These are phyloP conservation scores for Pichia cabralensis DNA, from an alignment of 805 yeast species.

Conservation along the genomic window DNA sequence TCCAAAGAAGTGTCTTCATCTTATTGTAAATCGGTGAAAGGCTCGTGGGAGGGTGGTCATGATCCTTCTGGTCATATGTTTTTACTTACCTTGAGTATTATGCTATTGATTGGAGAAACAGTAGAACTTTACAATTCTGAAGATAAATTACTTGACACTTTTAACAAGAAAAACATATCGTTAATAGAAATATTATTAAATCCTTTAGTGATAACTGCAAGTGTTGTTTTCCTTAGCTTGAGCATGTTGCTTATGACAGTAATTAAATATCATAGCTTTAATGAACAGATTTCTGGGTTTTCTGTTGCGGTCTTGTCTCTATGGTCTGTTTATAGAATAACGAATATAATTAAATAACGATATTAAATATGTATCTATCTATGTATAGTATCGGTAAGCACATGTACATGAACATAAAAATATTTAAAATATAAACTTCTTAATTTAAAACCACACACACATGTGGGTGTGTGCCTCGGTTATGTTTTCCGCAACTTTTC, in stretches of 20 bases:
- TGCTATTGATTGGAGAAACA: slow-evolving; percentile 37
- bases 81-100: slow-evolving; percentile 54
- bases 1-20: slow-evolving; percentile 26
- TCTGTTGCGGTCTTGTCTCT: slow-evolving; percentile 40
- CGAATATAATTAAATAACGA: too few relatives aligned
- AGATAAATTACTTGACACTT: slow-evolving; percentile 2
- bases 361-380: not conserved
- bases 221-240: slow-evolving; percentile 49
- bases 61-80: slow-evolving; percentile 96
- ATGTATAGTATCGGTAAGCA: not conserved
- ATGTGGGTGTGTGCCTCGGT: too few relatives aligned
- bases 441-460: too few relatives aligned
- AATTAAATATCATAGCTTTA: slow-evolving; percentile 71
- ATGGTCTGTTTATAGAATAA: slow-evolving; percentile 1
- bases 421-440: too few relatives aligned
- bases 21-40: slow-evolving; percentile 47
- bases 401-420: not conserved
- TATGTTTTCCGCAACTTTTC: too few relatives aligned
- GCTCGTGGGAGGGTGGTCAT: slow-evolving; percentile 78
- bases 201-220: slow-evolving; percentile 22
- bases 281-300: slow-evolving; percentile 68
- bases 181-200: slow-evolving; percentile 9
- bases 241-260: slow-evolving; percentile 84
- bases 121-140: slow-evolving; percentile 7
- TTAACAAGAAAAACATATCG: slow-evolving; percentile 1